Evolutionary conservation across 2,329 filamentous ascomycete genomes (phyloP), one percentile per base, ranked within the genome.

Genomic region (Zymoseptoria brevis): DNA sequence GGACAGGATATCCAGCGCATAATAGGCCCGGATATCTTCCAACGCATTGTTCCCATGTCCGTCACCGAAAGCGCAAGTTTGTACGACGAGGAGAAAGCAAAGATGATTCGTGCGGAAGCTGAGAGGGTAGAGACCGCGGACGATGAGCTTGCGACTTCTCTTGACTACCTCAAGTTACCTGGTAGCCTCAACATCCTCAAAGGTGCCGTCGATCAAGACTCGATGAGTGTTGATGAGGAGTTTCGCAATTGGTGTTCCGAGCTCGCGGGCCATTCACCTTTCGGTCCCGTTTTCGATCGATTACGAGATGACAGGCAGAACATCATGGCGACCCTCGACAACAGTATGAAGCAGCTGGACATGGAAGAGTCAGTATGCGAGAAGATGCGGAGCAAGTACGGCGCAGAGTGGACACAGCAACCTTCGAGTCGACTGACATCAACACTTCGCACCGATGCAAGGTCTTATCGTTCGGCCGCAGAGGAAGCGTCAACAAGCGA

Each of bases 371-470:
- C 90, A 58, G 90, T 97, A 0, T 99, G 94, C 73, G 94, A 99
- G 74, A 99, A 97, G 79, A 99, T 99, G 94, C 85, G 94, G 53
- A 95, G 91, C 11, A 99, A 99, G 73, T 97, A 97, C 72, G 92
- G 93, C 57, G 83, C 81, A 26, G 93, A 97, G 57, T 99, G 94
- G 94, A 96, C 90, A 19, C 94, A 99, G 69, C 94, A 99, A 70
- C 94, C 94, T 9, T 97, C 93, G 72, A 90, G 89, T 30, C 83
- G 90, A 58, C 81, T 99, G 49, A 99, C 93, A 1, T 86, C 89
- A 3, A 97, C 93, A 0, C 77, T 99, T 54, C 84, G 92, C 57
- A 87, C 85, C 60, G 94, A 99, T 71, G 88, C 97, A 56, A 83
- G 88, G 62, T 93, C 88, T 69, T 96, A 97, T 71, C 85, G 87